Percentiles rank a stretch among this genome's conserved stretches.
Evolutionary conservation across 768 basidiomycete genomes (phyloP).

Genomic region (Kwoniella sp.): DNA sequence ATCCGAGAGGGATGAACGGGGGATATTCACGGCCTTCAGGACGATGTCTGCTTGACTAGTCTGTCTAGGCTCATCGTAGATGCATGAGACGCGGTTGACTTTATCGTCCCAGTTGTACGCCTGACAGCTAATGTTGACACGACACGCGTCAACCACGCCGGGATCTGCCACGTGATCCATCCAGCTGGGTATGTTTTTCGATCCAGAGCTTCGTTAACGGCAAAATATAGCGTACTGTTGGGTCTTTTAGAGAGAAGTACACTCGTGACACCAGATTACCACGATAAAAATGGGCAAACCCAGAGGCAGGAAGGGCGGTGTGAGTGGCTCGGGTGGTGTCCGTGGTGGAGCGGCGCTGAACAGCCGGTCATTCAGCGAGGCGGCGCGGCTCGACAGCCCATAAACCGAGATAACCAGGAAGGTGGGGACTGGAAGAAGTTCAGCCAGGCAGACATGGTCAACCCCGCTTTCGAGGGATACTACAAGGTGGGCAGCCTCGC

Average conservation of each 20-base stretch:
- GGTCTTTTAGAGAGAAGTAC: too few relatives aligned
- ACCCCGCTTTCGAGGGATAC: slow-evolving; percentile 52
- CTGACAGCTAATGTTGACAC: neutral
- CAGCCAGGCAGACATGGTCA: slow-evolving; percentile 33
- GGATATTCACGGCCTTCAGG: too few relatives aligned
- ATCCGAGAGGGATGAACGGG: too few relatives aligned
- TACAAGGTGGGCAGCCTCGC: slow-evolving; percentile 51
- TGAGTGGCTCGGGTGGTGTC: neutral
- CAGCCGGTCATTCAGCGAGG: slow-evolving; percentile 1
- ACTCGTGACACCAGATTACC: neutral
- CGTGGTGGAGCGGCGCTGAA: neutral
- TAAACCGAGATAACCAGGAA: slow-evolving; percentile 8
- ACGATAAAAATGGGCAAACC: slow-evolving; percentile 8
- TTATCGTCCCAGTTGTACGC: neutral
- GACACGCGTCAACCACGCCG: neutral
- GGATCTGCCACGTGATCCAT: neutral
- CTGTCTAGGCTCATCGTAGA: too few relatives aligned
- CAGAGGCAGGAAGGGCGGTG: slow-evolving; percentile 10
- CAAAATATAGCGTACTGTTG: too few relatives aligned
- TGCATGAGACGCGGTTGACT: neutral
- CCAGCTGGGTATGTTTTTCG: neutral
- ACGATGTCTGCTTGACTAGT: too few relatives aligned
- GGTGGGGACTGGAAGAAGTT: slow-evolving; percentile 22
- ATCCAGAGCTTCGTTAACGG: too few relatives aligned
- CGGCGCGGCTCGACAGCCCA: slow-evolving; percentile 2